Conservation (phyloP, 345 rosid genomes). For the Syzygium grande region DNA sequence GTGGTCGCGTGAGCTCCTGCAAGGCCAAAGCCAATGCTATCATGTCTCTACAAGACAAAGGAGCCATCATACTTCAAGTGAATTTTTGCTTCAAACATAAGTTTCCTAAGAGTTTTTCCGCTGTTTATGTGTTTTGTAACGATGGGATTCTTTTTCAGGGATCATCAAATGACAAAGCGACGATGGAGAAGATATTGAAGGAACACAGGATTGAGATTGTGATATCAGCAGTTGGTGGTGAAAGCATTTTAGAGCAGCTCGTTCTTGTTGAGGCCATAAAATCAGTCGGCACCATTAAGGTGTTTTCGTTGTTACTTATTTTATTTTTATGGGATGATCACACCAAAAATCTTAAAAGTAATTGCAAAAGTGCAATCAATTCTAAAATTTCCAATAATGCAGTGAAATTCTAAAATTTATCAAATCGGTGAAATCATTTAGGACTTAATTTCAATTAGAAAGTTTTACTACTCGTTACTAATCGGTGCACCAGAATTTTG, state of each 20-base stretch:
- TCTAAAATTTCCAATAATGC: neutral
- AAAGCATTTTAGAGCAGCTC: conserved; percentile 25
- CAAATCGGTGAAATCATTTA: neutral
- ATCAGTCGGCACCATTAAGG: conserved; percentile 50
- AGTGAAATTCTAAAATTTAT: neutral
- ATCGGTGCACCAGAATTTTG: neutral
- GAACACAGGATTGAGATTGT: conserved; percentile 48
- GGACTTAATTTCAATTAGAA: neutral
- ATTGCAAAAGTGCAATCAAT: no score
- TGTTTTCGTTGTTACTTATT: neutral
- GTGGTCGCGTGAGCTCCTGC: conserved; percentile 3
- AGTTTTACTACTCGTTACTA: neutral
- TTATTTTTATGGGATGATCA: neutral
- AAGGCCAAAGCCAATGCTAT: conserved; percentile 10
- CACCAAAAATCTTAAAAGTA: neutral
- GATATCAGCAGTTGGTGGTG: conserved; percentile 47
- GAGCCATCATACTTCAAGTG: conserved; percentile 37
- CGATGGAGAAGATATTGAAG: conserved; percentile 42
- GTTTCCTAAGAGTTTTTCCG: neutral
- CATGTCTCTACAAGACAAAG: conserved; percentile 33
- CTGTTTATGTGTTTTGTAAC: neutral
- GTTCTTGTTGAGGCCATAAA: conserved; percentile 35
- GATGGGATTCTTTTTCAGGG: conserved; percentile 22
- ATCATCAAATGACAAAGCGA: conserved; percentile 15
- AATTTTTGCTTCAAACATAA: neutral